Base-by-base conservation (phyloP, 2,329 filamentous ascomycete genomes). In the Alternaria ethzedia region DNA sequence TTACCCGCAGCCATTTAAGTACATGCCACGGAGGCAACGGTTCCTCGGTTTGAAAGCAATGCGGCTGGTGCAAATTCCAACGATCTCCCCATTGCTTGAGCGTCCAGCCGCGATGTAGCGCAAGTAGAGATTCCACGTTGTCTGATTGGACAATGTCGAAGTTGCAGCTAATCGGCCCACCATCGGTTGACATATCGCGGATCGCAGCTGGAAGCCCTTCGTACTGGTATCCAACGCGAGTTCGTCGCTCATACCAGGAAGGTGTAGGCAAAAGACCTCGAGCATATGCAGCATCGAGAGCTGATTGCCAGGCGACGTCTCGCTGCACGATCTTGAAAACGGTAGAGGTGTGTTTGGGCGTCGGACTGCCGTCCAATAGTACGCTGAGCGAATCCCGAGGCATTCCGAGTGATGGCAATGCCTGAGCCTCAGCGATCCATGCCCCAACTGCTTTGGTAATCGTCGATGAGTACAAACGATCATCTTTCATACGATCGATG, bases 291-390 rank as follows among this genome's bases (percentile, higher is more conserved):
- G 30, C 30, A 4, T 36, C 4, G 1, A 36, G 30, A 15, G 30
- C 30, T 8, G 1, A 15, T 36, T 36, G 30, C 30, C 4, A 36
- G 30, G 30, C 30, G 0, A 36, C 7, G 13, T 36, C 30, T 36
- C 7, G 30, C 30, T 36, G 30, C 0, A 36, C 30, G 7, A 36
- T 36, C 30, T 36, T 8, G 6, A 36, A 36, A 0, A 36, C 30
- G 0, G 0, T 36, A 2, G 1, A 4, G 13, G 30, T 36, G 30
- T 36, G 30, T 2, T 9, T 2, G 7, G 0, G 1, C 3, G 30
- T 36, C 4, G 13, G 30, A 9, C 3, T 36, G 13, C 30, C 13
- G 2, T 36, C 30, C 7, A 36, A 3, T 1, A 36, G 30, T 0
- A 36, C 6, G 30, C 30, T 36, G 7, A 36, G 1, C 7, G 30